Evolutionary conservation across 176 grass and related monocot species (phyloP), one percentile per base, ranked within the genome.

Genomic region (Rhynchospora pubera): DNA sequence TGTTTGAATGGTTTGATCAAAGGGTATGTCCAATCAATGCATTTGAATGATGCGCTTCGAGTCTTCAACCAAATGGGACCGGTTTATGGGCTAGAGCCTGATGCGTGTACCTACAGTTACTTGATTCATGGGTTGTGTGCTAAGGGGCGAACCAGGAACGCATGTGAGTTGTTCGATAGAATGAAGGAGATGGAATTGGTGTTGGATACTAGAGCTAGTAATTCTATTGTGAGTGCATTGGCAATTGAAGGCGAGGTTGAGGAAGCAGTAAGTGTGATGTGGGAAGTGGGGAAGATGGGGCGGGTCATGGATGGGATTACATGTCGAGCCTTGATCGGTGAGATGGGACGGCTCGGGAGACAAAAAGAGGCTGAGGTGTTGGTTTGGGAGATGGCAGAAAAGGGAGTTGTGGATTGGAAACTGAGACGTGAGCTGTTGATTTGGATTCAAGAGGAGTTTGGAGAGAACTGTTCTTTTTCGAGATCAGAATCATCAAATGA

Each of bases 41-140:
- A 98, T 57, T 84, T 94, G 85, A 98, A 94, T 85, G 88, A 98
- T 67, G 89, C 87, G 45, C 85, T 93, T 19, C 88, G 92, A 39
- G 78, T 98, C 42, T 98, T 94, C 86, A 90, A 94, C 78, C 90
- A 93, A 85, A 98, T 98, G 90, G 73, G 1, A 19, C 92, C 85
- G 19, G 45, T 85, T n/a, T 94, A 94, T 83, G 81, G 84, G 0
- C 87, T 87, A 60, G 57, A 93, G 62, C 89, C 90, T 3, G 92
- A 98, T 43, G 86, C 79, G 23, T 47, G 84, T 89, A 94, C 92
- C 1, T 98, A 91, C 74, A 93, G 87, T 88, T 91, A 89, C 83
- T 83, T 97, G 39, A 65, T 98, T 55, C 92, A 92, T n/a, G 89
- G 90, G 11, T 72, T 94, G n/a, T 94, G 92, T 80, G 74, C 85